phyloP scores from a whole-genome alignment of 1,284 basidiomycete genomes.

The Rhodotorula sp. region DNA sequence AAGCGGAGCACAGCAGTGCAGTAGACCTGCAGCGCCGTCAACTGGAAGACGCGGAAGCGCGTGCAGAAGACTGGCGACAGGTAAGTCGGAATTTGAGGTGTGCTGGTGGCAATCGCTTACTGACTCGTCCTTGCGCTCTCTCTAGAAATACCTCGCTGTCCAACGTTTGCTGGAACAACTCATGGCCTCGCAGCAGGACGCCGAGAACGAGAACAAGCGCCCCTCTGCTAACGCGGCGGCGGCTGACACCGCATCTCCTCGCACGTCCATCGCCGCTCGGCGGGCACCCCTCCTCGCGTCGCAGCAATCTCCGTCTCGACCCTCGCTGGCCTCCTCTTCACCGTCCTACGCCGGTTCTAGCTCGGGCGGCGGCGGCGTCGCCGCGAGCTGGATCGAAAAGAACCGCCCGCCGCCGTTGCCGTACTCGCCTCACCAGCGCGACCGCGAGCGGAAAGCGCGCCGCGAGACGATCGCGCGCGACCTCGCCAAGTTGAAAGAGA shows the following conservation, averaged over 20 bases:
- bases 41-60: conserved; percentile 10
- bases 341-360: neutral
- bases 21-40: conserved; percentile 20
- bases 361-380: neutral
- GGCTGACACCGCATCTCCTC: neutral
- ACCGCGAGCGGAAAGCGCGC: conserved; percentile 29
- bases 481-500: conserved; percentile 27
- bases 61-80: conserved; percentile 26
- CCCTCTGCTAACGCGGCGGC: neutral
- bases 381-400: neutral
- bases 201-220: conserved; percentile 11
- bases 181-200: neutral
- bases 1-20: neutral
- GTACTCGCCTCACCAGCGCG: conserved; percentile 30
- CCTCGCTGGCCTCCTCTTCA: neutral
- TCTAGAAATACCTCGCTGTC: conserved; percentile 33
- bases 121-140: neutral
- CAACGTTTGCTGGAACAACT: conserved; percentile 28
- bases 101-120: neutral
- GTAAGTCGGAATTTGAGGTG: conserved; percentile 5
- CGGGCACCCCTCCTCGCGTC: conserved; percentile 10
- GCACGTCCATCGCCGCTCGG: neutral
- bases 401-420: conserved; percentile 33
- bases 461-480: conserved; percentile 42
- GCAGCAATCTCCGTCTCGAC: conserved; percentile 1